Evolutionary conservation across 306 rosid genomes (phyloP), one percentile per base, ranked within the genome.

Genomic region (Hylodesmum podocarpum): DNA sequence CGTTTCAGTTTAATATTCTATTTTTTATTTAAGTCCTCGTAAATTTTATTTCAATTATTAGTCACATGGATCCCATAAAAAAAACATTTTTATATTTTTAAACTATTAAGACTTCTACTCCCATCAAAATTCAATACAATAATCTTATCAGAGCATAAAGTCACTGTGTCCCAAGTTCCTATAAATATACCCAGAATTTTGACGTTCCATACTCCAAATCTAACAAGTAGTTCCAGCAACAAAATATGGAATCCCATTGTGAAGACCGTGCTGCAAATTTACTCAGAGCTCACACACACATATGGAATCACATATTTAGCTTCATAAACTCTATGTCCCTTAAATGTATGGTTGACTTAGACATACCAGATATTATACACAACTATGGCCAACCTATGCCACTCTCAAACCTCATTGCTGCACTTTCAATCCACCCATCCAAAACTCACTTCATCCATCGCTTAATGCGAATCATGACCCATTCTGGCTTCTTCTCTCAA

Each of bases 321-420:
- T 78, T 78, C 54, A 78, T 78, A 44, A 78, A 70, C 21, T 78
- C 77, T 14, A 78, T 78, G 77, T 70, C 82, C 14, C 77, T 78
- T 47, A 78, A 78, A 47, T 59, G 77, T 12, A 33, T 19, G 0
- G 44, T 78, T 34, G 82, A 78, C 4, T 78, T 78, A 24, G 72
- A 54, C 24, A 78, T 78, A 78, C 72, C 77, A 21, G 77, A 78
- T 61, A 9, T 70, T 34, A 70, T 78, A 44, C 77, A 78, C 25
- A 78, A 46, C 7, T 25, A 78, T 70, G 82, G 55, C 7, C 22
- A 78, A 78, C 65, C 76, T 24, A 70, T 70, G 36, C 47, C 76
- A 51, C 64, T 51, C 14, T 34, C 76, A 19, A 24, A 51, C 6
- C 77, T 78, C 44, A 78, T 70, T 34, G 15, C 77, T 34, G 70